Conservation (phyloP, 345 rosid genomes). For the Melastoma malabathricum region DNA sequence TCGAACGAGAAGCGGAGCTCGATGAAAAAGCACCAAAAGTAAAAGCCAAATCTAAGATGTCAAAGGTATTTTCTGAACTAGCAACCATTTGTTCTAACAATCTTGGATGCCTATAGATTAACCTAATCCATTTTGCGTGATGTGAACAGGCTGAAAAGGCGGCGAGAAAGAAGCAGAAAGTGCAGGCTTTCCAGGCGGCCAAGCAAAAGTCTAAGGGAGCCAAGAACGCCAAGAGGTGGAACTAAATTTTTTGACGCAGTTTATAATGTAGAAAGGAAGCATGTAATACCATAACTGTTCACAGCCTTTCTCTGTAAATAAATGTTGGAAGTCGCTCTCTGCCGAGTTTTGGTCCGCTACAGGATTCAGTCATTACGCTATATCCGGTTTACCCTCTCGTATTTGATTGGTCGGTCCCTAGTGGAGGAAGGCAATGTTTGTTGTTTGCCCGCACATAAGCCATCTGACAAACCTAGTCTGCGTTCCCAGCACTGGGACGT, state of each 20-base stretch:
- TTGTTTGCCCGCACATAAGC: no score
- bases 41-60: slow-evolving; percentile 96
- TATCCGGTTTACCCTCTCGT: no score
- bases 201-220: slow-evolving; percentile 70
- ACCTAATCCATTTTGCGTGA: no score
- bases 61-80: slow-evolving; percentile 31
- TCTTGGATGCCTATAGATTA: no score
- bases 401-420: no score
- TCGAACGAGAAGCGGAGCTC: slow-evolving; percentile 75
- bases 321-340: no score
- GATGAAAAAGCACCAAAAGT: slow-evolving; percentile 86
- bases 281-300: not conserved
- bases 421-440: no score
- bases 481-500: no score
- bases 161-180: slow-evolving; percentile 83
- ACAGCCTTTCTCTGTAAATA: not conserved
- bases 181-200: slow-evolving; percentile 80
- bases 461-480: no score
- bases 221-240: slow-evolving; percentile 96
- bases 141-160: slow-evolving; percentile 72
- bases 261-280: not conserved
- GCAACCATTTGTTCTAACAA: no score
- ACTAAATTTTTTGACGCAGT: slow-evolving; percentile 19
- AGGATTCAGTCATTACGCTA: no score
- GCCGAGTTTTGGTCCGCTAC: no score